Percentiles rank a stretch among this genome's conserved stretches.
Conservation (phyloP, 2,329 filamentous ascomycete species). For the Malbranchea zuffiana region DNA sequence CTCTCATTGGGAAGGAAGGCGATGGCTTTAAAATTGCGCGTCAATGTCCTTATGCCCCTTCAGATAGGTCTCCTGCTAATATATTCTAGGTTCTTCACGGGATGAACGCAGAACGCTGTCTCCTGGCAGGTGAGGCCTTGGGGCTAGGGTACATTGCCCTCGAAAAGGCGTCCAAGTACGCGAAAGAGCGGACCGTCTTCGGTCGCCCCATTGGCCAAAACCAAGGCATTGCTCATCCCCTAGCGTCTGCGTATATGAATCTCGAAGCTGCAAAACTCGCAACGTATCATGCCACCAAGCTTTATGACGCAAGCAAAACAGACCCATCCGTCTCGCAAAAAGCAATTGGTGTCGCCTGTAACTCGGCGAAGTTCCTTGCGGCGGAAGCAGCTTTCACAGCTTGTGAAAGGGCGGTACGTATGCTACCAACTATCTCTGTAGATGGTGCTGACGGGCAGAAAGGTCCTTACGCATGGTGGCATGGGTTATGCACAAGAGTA, state of each 20-base stretch:
- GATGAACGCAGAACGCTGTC: constrained; percentile 68
- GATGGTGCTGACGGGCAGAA: background rate
- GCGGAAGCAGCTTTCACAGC: constrained; percentile 51
- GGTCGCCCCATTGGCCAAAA: constrained; percentile 49
- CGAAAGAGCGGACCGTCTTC: constrained; percentile 53
- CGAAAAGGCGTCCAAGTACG: constrained; percentile 53
- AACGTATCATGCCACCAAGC: constrained; percentile 49
- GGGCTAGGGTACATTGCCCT: constrained; percentile 66
- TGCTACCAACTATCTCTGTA: constrained; percentile 40
- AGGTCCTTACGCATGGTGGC: constrained; percentile 43
- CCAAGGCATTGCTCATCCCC: constrained; percentile 49
- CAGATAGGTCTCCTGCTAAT: background rate
- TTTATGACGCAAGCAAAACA: constrained; percentile 46
- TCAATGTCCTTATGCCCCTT: background rate
- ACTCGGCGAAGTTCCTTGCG: constrained; percentile 48
- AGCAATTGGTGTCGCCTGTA: constrained; percentile 50
- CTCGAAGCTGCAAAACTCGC: constrained; percentile 51
- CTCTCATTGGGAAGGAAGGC: constrained; percentile 60
- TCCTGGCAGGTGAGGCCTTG: constrained; percentile 67
- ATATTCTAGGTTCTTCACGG: constrained; percentile 50
- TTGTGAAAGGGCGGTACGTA: constrained; percentile 49
- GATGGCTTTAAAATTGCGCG: constrained; percentile 62
- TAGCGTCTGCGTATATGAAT: constrained; percentile 50
- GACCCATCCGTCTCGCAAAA: constrained; percentile 45
- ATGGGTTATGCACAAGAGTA: constrained; percentile 56